Evolutionary conservation across 768 basidiomycete species (phyloP).

Genomic region (Flagelloscypha sp.): DNA sequence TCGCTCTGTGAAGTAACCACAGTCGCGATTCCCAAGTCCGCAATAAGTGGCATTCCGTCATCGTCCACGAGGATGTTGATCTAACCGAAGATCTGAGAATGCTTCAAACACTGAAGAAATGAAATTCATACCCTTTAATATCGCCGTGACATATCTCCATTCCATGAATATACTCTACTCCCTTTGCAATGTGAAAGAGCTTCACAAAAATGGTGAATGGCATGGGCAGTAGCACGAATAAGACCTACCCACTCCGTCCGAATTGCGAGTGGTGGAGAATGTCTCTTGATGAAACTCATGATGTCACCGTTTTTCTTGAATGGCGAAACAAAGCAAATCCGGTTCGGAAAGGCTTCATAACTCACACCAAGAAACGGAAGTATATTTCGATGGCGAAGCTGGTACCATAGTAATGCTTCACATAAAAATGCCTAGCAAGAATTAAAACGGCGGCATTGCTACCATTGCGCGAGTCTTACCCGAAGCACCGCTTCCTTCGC

Average conservation of each 20-base stretch:
- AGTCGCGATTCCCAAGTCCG: too few relatives aligned
- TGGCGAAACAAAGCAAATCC: slow-evolving; percentile 21
- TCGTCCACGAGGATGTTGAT: slow-evolving; percentile 18
- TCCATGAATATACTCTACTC: slow-evolving; percentile 16
- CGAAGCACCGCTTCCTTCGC: too few relatives aligned
- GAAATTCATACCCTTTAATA: slow-evolving; percentile 12
- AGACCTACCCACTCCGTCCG: too few relatives aligned
- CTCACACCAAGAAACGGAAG: slow-evolving; percentile 22
- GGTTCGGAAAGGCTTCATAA: slow-evolving; percentile 13
- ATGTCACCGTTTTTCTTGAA: slow-evolving; percentile 23
- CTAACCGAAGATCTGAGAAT: too few relatives aligned
- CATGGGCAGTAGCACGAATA: too few relatives aligned
- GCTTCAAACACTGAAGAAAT: too few relatives aligned
- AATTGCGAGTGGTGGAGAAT: too few relatives aligned
- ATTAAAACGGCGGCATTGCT: too few relatives aligned
- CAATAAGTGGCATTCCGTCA: too few relatives aligned
- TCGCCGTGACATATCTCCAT: slow-evolving; percentile 15
- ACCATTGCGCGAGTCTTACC: too few relatives aligned
- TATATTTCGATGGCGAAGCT: slow-evolving; percentile 19
- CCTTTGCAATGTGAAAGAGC: slow-evolving; percentile 15
- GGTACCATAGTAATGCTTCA: slow-evolving; percentile 21
- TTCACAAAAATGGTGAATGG: too few relatives aligned
- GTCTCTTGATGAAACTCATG: slow-evolving; percentile 12
- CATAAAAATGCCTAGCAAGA: slow-evolving; percentile 20
- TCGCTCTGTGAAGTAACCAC: too few relatives aligned